Conservation (phyloP, 2,329 filamentous ascomycete species). For the Amphichorda felina region DNA sequence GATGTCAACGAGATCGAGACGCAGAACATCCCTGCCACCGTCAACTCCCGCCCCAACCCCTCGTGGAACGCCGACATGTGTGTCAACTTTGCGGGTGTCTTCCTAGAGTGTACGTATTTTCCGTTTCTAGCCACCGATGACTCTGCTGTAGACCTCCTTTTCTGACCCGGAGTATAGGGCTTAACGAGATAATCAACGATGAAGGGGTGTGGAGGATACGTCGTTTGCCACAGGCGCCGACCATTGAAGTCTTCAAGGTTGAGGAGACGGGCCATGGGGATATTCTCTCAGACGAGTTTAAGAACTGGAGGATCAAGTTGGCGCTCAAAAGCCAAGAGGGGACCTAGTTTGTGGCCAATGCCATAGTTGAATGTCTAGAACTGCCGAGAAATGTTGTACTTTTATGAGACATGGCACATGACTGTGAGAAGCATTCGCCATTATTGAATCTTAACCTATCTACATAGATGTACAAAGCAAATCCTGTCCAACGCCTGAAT, state of each 20-base stretch:
- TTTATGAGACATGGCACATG: too few relatives aligned
- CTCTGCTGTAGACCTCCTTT: too few relatives aligned
- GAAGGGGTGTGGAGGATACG: slow-evolving; percentile 74
- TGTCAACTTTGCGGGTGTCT: slow-evolving; percentile 74
- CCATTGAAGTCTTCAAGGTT: slow-evolving; percentile 63
- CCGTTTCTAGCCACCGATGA: too few relatives aligned
- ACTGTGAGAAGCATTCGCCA: slow-evolving; percentile 1
- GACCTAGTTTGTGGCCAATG: too few relatives aligned
- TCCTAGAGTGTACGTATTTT: slow-evolving; percentile 58
- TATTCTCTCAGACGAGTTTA: slow-evolving; percentile 67
- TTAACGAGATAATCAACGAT: slow-evolving; percentile 51
- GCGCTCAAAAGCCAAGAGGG: slow-evolving; percentile 13
- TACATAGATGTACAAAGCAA: background rate
- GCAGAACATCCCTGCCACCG: slow-evolving; percentile 62
- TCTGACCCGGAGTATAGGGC: slow-evolving; percentile 32
- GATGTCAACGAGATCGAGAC: slow-evolving; percentile 72
- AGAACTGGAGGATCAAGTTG: slow-evolving; percentile 58
- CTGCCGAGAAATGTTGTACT: too few relatives aligned
- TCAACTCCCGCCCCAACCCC: slow-evolving; percentile 51
- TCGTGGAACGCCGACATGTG: slow-evolving; percentile 89
- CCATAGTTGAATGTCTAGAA: too few relatives aligned
- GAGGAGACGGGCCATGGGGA: slow-evolving; percentile 64
- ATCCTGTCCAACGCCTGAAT: background rate
- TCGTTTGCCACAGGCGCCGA: slow-evolving; percentile 46
- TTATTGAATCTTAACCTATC: slow-evolving; percentile 1